Base-by-base conservation (phyloP, 331 rosid species). In the Pyrus hybrid region DNA sequence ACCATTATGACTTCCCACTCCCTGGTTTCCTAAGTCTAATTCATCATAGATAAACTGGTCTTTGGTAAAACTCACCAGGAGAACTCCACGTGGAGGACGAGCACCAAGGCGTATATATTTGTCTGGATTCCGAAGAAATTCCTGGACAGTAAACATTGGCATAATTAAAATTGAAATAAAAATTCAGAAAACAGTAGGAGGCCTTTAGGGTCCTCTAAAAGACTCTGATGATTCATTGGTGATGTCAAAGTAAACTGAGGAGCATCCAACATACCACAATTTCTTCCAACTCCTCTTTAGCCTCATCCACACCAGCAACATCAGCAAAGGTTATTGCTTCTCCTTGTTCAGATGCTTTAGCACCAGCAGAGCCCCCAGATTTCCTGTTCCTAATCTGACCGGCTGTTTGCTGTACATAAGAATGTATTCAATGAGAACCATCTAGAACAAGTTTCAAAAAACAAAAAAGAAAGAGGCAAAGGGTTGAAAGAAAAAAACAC, bases 21-120 rank as follows among this genome's bases (percentile, higher is more conserved):
- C 10, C 20, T 22, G 13, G 51, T 7, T 51, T 54, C 63, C 32
- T 57, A 30, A 67, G 18, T 16, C 68, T 25, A 58, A 77, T 17
- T 64, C 76, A 61, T 60, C 61, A 75, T 54, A 10, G 47, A 41
- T 41, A 10, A 41, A 41, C 9, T 30, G 63, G 63, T 71, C 65
- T 80, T 30, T 22, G 76, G 29, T 64, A 70, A 73, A 77, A 85
- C 98, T 93, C 85, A 93, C 99, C 99, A 94, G 78, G 57, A 94
- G 97, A 78, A 94, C 99, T 80, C 97, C 99, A 53, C 97, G 95
- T 67, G 99, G 99, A 81, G 99, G 99, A 81, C 99, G 97, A 72
- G 99, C 99, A 83, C 99, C 99, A 77, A 94, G 91, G 54, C 97
- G 86, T 74, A 76, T 30, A 71, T 92, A 94, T 80, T 78, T 90